Conservation (phyloP, 768 basidiomycete species). For the Suillus fuscotomentosus region DNA sequence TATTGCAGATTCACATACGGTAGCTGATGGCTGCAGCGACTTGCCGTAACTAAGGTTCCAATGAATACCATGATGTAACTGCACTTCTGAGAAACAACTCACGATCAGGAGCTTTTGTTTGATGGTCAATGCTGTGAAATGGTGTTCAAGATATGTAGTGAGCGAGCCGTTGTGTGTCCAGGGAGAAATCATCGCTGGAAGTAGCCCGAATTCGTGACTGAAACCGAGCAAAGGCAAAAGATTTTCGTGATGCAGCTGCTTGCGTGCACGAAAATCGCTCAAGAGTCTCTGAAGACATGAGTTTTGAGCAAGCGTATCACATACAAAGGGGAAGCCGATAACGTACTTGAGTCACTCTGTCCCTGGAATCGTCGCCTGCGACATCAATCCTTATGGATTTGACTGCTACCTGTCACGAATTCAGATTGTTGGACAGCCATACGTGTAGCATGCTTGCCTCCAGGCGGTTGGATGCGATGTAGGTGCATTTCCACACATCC, state of each 20-base stretch:
- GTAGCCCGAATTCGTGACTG: constrained; percentile 27
- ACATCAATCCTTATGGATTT: constrained; percentile 7
- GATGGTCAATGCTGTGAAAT: constrained; percentile 8
- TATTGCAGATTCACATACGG: constrained; percentile 1
- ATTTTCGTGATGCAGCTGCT: constrained; percentile 24
- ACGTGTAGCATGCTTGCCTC: background rate
- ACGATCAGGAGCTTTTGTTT: constrained; percentile 15
- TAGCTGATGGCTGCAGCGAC: constrained; percentile 20
- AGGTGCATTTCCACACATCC: constrained; percentile 11
- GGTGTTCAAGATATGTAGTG: constrained; percentile 19
- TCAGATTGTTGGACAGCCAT: background rate
- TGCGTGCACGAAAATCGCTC: constrained; percentile 24
- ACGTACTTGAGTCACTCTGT: constrained; percentile 4
- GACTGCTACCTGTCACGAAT: constrained; percentile 9
- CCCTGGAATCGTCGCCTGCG: constrained; percentile 2
- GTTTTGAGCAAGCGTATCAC: background rate
- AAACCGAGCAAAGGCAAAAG: constrained; percentile 29
- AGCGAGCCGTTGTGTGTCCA: constrained; percentile 32
- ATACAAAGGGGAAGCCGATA: background rate
- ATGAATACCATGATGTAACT: background rate
- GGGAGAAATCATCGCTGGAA: constrained; percentile 33
- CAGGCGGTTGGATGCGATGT: background rate
- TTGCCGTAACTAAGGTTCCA: background rate
- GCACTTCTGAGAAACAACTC: constrained; percentile 1
- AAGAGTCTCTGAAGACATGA: constrained; percentile 11